phyloP scores from a whole-genome alignment of 495 filamentous ascomycete species.

The Penicillium crystallinum region DNA sequence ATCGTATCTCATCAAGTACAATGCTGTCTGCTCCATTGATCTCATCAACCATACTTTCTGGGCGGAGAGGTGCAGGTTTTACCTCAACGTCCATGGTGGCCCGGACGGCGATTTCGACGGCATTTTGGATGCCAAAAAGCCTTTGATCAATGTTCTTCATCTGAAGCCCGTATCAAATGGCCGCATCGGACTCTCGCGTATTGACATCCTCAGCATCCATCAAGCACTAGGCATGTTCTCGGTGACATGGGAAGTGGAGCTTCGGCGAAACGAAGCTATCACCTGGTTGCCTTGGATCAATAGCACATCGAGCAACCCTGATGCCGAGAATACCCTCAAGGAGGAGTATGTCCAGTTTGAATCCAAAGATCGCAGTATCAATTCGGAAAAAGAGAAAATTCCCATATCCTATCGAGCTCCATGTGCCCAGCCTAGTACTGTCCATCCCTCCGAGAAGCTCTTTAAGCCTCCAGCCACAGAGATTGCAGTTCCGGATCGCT shows the following conservation, averaged over 20 bases:
- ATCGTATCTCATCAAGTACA: constrained; percentile 15
- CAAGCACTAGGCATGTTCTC: constrained; percentile 23
- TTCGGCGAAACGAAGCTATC: constrained; percentile 3
- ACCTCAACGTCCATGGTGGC: constrained; percentile 29
- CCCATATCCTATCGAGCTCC: background rate
- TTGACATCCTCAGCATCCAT: constrained; percentile 26
- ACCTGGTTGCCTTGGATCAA: constrained; percentile 29
- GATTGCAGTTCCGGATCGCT: background rate
- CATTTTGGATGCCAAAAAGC: constrained; percentile 9
- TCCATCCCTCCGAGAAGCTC: background rate
- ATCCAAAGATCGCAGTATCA: background rate
- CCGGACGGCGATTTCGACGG: constrained; percentile 27
- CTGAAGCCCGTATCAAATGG: constrained; percentile 4
- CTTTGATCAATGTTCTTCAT: constrained; percentile 15
- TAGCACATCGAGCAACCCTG: background rate
- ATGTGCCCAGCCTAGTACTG: background rate
- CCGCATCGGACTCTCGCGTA: constrained; percentile 14
- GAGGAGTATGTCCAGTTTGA: background rate
- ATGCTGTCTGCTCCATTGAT: constrained; percentile 30
- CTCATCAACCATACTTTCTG: constrained; percentile 30
- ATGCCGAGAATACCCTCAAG: background rate
- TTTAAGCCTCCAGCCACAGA: background rate
- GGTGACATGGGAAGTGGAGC: constrained; percentile 24
- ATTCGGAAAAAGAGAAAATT: no score
- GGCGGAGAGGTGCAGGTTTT: constrained; percentile 30